A percentile compares a stretch with the other conserved stretches of the same genome.
These are phyloP conservation scores for Akanthomyces uredinophilus DNA, from an alignment of 2,329 filamentous ascomycete genomes.

Conservation along the genomic window DNA sequence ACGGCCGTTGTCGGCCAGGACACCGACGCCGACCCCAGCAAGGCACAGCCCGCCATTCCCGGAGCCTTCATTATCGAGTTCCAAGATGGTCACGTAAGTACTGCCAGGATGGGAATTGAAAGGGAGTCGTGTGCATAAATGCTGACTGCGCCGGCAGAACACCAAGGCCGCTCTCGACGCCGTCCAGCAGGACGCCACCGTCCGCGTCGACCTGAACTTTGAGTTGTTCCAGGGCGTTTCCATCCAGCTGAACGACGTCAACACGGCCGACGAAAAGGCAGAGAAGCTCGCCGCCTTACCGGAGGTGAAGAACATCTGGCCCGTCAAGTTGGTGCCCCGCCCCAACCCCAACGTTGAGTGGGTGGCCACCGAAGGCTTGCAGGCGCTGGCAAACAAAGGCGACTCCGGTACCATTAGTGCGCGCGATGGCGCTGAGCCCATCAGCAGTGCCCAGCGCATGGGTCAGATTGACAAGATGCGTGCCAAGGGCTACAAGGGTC, in stretches of 20 bases:
- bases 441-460: slow-evolving; percentile 47
- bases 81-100: slow-evolving; percentile 42
- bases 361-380: slow-evolving; percentile 29
- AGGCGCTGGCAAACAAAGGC: neutral
- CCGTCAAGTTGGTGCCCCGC: slow-evolving; percentile 39
- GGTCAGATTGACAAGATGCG: slow-evolving; percentile 51
- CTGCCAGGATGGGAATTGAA: neutral
- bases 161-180: slow-evolving; percentile 33
- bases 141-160: slow-evolving; percentile 20
- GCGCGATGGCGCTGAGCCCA: slow-evolving; percentile 19
- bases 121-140: too few species aligned
- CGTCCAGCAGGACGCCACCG: slow-evolving; percentile 35
- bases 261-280: slow-evolving; percentile 39
- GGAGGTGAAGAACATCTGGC: slow-evolving; percentile 45
- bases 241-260: slow-evolving; percentile 44
- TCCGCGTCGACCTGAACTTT: slow-evolving; percentile 45
- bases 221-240: slow-evolving; percentile 51
- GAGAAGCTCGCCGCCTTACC: slow-evolving; percentile 36
- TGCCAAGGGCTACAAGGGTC: slow-evolving; percentile 42
- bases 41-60: slow-evolving; percentile 27
- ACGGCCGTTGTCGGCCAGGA: slow-evolving; percentile 18
- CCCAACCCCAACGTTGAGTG: slow-evolving; percentile 41
- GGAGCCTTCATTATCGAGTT: slow-evolving; percentile 52
- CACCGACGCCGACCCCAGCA: neutral
- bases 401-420: neutral